A percentile compares a stretch with the other conserved stretches of the same genome.
phyloP scores from a whole-genome alignment of 495 filamentous ascomycete species.

The Tricharina praecox region DNA sequence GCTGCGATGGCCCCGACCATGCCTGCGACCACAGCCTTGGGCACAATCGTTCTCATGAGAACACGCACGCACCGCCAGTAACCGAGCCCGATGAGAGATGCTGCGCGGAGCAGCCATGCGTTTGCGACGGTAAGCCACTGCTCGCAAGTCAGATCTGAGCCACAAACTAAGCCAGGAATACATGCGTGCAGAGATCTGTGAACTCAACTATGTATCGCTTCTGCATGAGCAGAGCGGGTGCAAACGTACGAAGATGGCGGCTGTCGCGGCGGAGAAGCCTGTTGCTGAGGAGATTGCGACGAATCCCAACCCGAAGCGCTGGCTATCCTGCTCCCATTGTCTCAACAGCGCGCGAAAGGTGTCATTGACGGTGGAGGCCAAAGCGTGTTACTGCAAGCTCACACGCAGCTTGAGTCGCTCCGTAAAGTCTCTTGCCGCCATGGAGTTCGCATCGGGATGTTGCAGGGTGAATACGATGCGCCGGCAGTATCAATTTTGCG shows the following conservation, averaged over 20 bases:
- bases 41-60: too few species aligned
- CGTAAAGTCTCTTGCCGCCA: slow-evolving; percentile 3
- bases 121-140: slow-evolving; percentile 1
- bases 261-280: background rate
- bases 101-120: background rate
- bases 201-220: slow-evolving; percentile 5
- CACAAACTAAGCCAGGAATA: too few species aligned
- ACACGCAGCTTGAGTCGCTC: slow-evolving; percentile 2
- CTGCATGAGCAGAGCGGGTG: slow-evolving; percentile 6
- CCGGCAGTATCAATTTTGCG: background rate
- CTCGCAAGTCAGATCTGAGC: too few species aligned
- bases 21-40: too few species aligned
- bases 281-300: background rate
- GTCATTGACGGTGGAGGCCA: slow-evolving; percentile 2
- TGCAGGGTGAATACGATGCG: slow-evolving; percentile 1
- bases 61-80: too few species aligned
- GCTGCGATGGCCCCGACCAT: too few species aligned
- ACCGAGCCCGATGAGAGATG: slow-evolving; percentile 2
- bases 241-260: slow-evolving; percentile 5
- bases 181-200: background rate
- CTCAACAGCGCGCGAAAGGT: background rate
- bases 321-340: slow-evolving; percentile 4
- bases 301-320: background rate
- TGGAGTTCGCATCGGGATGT: slow-evolving; percentile 4
- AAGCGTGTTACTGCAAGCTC: slow-evolving; percentile 7